Conservation (phyloP, 2,329 filamentous ascomycete species). For the Fusarium sp. region DNA sequence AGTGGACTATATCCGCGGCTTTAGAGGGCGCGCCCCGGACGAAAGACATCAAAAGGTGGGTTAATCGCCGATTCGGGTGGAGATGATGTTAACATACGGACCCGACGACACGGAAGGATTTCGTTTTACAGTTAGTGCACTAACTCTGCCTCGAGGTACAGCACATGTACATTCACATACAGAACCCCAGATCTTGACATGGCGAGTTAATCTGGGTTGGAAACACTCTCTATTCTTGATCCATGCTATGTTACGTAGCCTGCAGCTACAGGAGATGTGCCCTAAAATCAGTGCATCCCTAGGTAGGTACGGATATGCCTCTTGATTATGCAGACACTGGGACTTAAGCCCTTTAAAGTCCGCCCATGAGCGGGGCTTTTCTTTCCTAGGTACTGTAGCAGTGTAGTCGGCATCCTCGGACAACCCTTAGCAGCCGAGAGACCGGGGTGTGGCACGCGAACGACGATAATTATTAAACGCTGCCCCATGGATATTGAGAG, state of each 20-base stretch:
- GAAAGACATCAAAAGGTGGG: conserved; percentile 26
- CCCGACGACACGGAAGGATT: conserved; percentile 29
- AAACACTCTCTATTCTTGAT: neutral
- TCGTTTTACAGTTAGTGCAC: conserved; percentile 26
- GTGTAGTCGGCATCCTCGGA: conserved; percentile 40
- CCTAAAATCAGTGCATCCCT: conserved; percentile 1
- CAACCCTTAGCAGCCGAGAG: conserved; percentile 36
- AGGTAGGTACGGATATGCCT: neutral
- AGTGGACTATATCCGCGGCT: conserved; percentile 36
- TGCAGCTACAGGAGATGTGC: neutral
- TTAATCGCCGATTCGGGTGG: conserved; percentile 45
- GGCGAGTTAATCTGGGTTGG: conserved; percentile 1
- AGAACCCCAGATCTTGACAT: conserved; percentile 11
- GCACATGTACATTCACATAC: neutral
- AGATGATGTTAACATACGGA: conserved; percentile 19
- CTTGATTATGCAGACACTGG: conserved; percentile 31
- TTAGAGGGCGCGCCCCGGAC: conserved; percentile 40
- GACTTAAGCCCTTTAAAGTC: conserved; percentile 45
- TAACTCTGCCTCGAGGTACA: conserved; percentile 1
- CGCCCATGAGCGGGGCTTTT: conserved; percentile 36
- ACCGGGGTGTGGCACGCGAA: conserved; percentile 30
- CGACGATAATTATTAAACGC: conserved; percentile 20
- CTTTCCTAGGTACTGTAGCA: no score
- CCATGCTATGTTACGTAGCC: neutral
- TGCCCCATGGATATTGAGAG: neutral